Base-by-base conservation (phyloP, 2,329 filamentous ascomycete species). In the Zymoseptoria crescenta region DNA sequence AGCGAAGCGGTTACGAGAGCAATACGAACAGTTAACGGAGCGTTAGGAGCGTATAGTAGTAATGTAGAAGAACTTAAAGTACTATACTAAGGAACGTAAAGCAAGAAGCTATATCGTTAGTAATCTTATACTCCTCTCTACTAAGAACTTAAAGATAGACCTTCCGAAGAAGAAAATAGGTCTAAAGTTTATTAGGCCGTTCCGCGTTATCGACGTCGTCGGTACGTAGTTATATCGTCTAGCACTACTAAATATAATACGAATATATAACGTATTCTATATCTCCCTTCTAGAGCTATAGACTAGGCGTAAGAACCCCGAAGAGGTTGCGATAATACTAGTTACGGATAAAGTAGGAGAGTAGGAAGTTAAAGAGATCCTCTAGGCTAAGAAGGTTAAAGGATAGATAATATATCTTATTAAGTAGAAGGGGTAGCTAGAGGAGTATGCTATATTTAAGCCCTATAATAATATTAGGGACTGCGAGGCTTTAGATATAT, bases 71-170 rank as follows among this genome's bases (percentile, higher is more conserved):
- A 35, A n/a, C n/a, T n/a, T n/a, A n/a, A n/a, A 56, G 35, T 35
- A 59, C 9, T 52, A 56, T 51, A 58, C 62, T 35, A 56, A 29
- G 16, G 54, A 51, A 35, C 28, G 57, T 20, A 59, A 51, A 49
- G 4, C 27, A 49, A 45, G 35, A 56, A 55, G 45, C 30, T 54
- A 20, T 21, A 20, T 30, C 5, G 29, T 54, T 3, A 7, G 52
- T 6, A 20, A 62, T 13, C 13, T 48, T 50, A 54, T 61, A 61
- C n/a, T 55, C 13, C 54, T 55, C 49, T 54, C 52, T 30, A 54
- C 13, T n/a, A 54, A 54, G 52, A 54, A 54, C 35, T 29, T 54
- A 45, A 54, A 54, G 29, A 29, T 54, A 20, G 29, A 54, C 20
- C 16, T 54, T 35, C 29, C 19, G 3, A 55, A 49, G 41, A 55